A percentile compares a stretch with the other conserved stretches of the same genome.
Evolutionary conservation across 2,329 filamentous ascomycete genomes (phyloP).

Genomic region (Paraconiothyrium sp.): DNA sequence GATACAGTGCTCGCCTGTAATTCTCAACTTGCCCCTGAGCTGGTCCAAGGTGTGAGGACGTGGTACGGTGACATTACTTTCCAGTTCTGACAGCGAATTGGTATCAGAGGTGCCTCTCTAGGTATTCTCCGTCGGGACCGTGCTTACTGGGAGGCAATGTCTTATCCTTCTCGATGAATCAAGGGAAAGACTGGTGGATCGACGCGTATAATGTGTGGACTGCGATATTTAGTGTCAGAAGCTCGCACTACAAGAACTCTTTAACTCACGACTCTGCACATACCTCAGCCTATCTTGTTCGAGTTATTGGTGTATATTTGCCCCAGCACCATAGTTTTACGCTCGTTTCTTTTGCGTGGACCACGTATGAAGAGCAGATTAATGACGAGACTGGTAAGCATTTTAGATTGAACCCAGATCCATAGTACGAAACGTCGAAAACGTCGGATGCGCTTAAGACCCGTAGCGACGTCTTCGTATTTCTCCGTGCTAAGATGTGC

Average conservation of each 20-base stretch:
- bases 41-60: too few species aligned
- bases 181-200: too few species aligned
- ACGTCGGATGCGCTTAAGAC: conserved; percentile 32
- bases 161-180: too few species aligned
- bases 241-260: neutral
- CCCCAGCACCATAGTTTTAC: neutral
- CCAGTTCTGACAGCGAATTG: too few species aligned
- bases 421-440: conserved; percentile 31
- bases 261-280: neutral
- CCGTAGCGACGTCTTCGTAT: conserved; percentile 29
- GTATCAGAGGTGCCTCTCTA: too few species aligned
- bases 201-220: too few species aligned
- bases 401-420: conserved; percentile 23
- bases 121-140: too few species aligned
- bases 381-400: conserved; percentile 21
- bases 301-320: neutral
- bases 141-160: too few species aligned
- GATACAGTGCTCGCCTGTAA: too few species aligned
- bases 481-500: conserved; percentile 44
- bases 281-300: neutral
- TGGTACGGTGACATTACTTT: too few species aligned
- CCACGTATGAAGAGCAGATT: conserved; percentile 18
- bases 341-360: conserved; percentile 15
- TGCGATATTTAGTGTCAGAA: too few species aligned
- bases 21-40: too few species aligned